Evolutionary conservation across 345 rosid species (phyloP).

Genomic region (Excoecaria cochinchinensis): DNA sequence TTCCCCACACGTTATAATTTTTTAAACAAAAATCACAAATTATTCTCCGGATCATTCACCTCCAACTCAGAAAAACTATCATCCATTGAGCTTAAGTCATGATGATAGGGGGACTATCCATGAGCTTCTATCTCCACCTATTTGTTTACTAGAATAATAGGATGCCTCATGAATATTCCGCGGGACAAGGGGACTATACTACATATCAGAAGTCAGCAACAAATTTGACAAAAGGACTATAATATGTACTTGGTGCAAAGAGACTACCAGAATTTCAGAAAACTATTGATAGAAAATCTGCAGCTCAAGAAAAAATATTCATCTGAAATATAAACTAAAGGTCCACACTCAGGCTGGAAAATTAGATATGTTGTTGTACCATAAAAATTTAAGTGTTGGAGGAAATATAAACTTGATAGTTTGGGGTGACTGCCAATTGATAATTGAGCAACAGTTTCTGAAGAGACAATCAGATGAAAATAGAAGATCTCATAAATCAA

Average conservation of each 20-base stretch:
- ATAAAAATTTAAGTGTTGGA: neutral
- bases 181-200: neutral
- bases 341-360: neutral
- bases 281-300: neutral
- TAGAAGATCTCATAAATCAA: neutral
- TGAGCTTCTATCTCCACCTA: neutral
- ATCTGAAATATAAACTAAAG: neutral
- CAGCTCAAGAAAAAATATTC: neutral
- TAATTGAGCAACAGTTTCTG: neutral
- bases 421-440: neutral
- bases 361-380: neutral
- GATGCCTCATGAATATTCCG: neutral
- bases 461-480: neutral
- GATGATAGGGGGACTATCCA: neutral
- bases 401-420: neutral
- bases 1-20: neutral
- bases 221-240: neutral
- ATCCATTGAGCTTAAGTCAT: neutral
- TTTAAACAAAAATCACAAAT: neutral
- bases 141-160: neutral
- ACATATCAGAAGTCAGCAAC: neutral
- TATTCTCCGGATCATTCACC: neutral
- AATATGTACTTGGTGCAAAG: neutral
- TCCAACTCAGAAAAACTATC: neutral
- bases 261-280: neutral